Percentiles rank a stretch among this genome's conserved stretches.
Conservation (phyloP, 2,329 filamentous ascomycete genomes). For the Epichloe typhina region DNA sequence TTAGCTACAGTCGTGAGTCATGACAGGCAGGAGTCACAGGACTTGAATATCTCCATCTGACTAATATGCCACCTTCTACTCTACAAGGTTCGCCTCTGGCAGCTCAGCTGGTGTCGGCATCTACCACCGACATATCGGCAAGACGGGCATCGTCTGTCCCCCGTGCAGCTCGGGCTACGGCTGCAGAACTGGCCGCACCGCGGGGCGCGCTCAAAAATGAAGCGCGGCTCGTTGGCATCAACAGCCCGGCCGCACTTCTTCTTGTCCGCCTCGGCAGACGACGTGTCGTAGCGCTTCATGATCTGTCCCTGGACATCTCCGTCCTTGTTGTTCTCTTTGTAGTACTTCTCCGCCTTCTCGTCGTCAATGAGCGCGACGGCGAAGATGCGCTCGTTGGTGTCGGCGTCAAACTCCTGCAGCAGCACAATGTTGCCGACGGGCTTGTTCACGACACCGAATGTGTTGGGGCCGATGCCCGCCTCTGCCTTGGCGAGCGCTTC, state of each 20-base stretch:
- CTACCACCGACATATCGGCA: slow-evolving; percentile 4
- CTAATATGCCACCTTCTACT: neutral
- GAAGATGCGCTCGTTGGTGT: slow-evolving; percentile 7
- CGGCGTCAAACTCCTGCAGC: slow-evolving; percentile 7
- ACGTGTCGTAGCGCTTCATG: neutral
- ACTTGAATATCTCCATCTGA: too few relatives aligned
- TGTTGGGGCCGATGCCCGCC: slow-evolving; percentile 4
- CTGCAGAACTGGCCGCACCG: slow-evolving; percentile 7
- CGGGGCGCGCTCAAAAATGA: slow-evolving; percentile 5
- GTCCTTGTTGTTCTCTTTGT: slow-evolving; percentile 6
- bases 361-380: slow-evolving; percentile 9
- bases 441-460: slow-evolving; percentile 9
- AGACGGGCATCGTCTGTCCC: neutral
- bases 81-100: neutral
- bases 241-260: neutral
- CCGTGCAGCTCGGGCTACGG: slow-evolving; percentile 5
- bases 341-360: slow-evolving; percentile 6
- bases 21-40: neutral
- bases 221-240: neutral
- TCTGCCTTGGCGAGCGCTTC: slow-evolving; percentile 5
- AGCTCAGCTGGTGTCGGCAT: slow-evolving; percentile 5
- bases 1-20: neutral
- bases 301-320: neutral
- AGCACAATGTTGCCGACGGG: slow-evolving; percentile 7
- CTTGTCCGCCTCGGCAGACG: neutral